Base-by-base conservation (phyloP, 2,329 filamentous ascomycete genomes). In the Phyllosticta capitalensis region DNA sequence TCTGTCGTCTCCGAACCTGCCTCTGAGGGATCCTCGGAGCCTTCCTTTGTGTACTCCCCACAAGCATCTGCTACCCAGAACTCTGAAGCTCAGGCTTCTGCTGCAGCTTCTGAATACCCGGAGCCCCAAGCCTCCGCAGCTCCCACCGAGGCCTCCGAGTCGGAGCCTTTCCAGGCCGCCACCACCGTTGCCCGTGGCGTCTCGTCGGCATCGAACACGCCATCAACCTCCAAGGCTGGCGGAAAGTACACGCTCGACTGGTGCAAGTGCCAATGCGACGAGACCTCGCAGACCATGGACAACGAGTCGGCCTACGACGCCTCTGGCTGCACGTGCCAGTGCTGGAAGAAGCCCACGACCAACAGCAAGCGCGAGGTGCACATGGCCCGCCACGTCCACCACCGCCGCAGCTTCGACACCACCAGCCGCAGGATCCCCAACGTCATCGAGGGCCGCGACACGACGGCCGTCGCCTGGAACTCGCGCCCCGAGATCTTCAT, bases 401-500 rank as follows among this genome's bases (percentile, higher is more conserved):
- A 55, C n/a, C 52, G 52, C 52, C 22, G 52, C 12, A n/a, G 22
- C 12, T 51, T 52, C 51, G 38, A 58, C 45, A 21, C 26, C 5
- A 17, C 60, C 5, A 61, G 62, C 33, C 50, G 62, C 10, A 68
- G 65, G 61, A 66, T 17, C 63, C 64, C 24, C 4, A 26, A 26
- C 3, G 3, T 26, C 58, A 22, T 45, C 9, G 38, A 38, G 12
- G 24, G 48, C 1, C 20, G 22, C n/a, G 19, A 55, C 24, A 62
- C 62, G 60, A 71, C 71, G 58, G 68, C 68, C 21, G 62, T 67
- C 4, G 65, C 72, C 12, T 78, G 72, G 66, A 60, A 64, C 22
- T 60, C 66, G 9, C 75, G 76, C 1, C 75, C 76, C 1, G 64
- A 68, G 20, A 77, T 78, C 73, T 65, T 74, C 10, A 61, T 73